These are phyloP conservation scores for Suhomyces guaymorum DNA, from an alignment of 1,139 yeast species.

Conservation along the genomic window DNA sequence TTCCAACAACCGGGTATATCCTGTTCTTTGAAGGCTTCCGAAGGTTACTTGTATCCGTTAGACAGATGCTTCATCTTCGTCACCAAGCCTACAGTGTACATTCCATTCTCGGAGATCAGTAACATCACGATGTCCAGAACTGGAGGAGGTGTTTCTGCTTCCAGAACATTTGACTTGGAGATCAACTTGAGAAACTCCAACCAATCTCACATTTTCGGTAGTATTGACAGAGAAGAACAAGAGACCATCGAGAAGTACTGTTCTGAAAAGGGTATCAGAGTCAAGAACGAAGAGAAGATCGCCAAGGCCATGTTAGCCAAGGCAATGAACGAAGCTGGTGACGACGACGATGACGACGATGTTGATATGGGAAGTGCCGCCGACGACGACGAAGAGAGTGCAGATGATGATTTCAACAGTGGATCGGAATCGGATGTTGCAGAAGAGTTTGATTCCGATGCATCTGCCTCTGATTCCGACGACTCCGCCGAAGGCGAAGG, in stretches of 20 bases:
- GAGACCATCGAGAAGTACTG: slow-evolving; percentile 73
- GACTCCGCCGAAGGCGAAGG: slow-evolving; percentile 41
- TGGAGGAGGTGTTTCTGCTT: slow-evolving; percentile 74
- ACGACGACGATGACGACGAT: slow-evolving; percentile 56
- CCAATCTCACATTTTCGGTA: slow-evolving; percentile 80
- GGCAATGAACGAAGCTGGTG: slow-evolving; percentile 71
- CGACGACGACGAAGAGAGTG: slow-evolving; percentile 66
- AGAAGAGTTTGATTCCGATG: slow-evolving; percentile 86
- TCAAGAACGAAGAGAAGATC: slow-evolving; percentile 86
- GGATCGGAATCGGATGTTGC: slow-evolving; percentile 73
- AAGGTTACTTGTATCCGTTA: slow-evolving; percentile 87
- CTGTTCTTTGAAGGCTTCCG: slow-evolving; percentile 93
- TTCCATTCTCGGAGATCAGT: slow-evolving; percentile 81
- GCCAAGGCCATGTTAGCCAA: slow-evolving; percentile 79
- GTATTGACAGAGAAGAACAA: slow-evolving; percentile 89
- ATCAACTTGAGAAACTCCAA: slow-evolving; percentile 66
- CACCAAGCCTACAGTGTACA: slow-evolving; percentile 91
- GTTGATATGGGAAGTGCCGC: slow-evolving; percentile 78
- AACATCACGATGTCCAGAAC: slow-evolving; percentile 84
- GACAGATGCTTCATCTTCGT: slow-evolving; percentile 90
- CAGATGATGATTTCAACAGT: slow-evolving; percentile 66
- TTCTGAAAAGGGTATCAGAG: slow-evolving; percentile 72
- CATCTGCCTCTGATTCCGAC: slow-evolving; percentile 39
- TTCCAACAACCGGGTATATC: slow-evolving; percentile 80
- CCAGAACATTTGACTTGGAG: slow-evolving; percentile 92